These are phyloP conservation scores for Citrus medica DNA, from an alignment of 345 rosid species.

Conservation along the genomic window DNA sequence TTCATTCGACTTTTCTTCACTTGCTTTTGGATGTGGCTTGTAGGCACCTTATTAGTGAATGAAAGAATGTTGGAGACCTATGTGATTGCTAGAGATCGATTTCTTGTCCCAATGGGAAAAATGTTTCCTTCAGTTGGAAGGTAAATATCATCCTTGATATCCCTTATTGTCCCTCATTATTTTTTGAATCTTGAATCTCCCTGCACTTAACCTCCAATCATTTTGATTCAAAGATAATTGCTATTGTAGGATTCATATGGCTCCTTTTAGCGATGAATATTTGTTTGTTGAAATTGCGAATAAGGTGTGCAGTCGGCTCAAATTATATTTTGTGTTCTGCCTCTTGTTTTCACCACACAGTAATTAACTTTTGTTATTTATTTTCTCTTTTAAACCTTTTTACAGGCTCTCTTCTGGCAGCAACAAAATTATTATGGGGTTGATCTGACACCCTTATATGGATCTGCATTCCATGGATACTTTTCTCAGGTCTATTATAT, in stretches of 20 bases:
- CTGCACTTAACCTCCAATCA: background rate
- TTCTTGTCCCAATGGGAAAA: slow-evolving; percentile 79
- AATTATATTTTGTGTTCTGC: background rate
- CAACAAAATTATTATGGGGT: slow-evolving; percentile 91
- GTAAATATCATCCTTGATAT: slow-evolving; percentile 30
- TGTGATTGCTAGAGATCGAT: slow-evolving; percentile 95
- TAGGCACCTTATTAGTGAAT: slow-evolving; percentile 91
- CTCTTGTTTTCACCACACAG: background rate
- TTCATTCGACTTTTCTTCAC: background rate
- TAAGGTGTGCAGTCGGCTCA: slow-evolving; percentile 56
- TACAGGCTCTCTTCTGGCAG: slow-evolving; percentile 98
- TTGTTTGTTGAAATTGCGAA: slow-evolving; percentile 95
- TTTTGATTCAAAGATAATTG: slow-evolving; percentile 10
- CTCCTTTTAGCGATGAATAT: slow-evolving; percentile 97
- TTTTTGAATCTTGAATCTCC: background rate
- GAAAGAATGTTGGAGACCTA: slow-evolving; percentile 98
- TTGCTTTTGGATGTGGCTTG: slow-evolving; percentile 15
- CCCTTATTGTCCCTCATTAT: background rate
- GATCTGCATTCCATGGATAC: slow-evolving; percentile 88
- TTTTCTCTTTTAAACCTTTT: background rate
- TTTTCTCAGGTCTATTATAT: slow-evolving; percentile 77
- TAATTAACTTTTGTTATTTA: background rate
- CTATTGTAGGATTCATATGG: slow-evolving; percentile 91
- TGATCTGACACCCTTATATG: slow-evolving; percentile 75
- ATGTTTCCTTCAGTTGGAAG: slow-evolving; percentile 97